phyloP scores from a whole-genome alignment of 2,329 filamentous ascomycete species.

The Colletotrichum sp. region DNA sequence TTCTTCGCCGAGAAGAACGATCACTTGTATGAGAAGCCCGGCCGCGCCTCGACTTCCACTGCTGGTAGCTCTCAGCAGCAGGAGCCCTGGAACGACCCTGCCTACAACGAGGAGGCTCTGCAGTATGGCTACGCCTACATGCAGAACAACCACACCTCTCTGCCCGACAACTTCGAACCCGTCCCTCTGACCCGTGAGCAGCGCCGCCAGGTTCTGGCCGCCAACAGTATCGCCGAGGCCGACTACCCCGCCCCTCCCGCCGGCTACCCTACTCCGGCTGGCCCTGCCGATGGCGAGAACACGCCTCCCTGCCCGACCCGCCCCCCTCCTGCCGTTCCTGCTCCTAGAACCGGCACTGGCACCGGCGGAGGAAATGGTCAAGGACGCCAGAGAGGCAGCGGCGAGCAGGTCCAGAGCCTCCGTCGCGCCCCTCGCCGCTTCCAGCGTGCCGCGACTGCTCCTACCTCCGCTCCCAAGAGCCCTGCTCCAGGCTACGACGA shows the following conservation, averaged over 20 bases:
- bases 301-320: slow-evolving; percentile 9
- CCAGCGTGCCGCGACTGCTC: slow-evolving; percentile 10
- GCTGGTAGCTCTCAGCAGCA: not conserved
- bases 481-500: slow-evolving; percentile 13
- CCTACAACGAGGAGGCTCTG: slow-evolving; percentile 9
- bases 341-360: not conserved
- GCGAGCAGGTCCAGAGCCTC: not conserved
- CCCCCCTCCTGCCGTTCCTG: not conserved
- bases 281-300: not conserved
- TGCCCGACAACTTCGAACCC: not conserved
- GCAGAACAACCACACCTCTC: not conserved
- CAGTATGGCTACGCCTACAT: slow-evolving; percentile 5
- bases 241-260: slow-evolving; percentile 6
- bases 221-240: not conserved
- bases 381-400: not conserved
- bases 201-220: not conserved
- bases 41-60: not conserved
- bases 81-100: slow-evolving; percentile 1
- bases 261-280: slow-evolving; percentile 3
- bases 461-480: not conserved
- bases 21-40: not conserved
- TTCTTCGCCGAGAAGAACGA: slow-evolving; percentile 14
- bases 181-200: not conserved
- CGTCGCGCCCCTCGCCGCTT: slow-evolving; percentile 9
- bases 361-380: not conserved